Evolutionary conservation across 768 basidiomycete species (phyloP).

Genomic region (Chalciporus chontae): DNA sequence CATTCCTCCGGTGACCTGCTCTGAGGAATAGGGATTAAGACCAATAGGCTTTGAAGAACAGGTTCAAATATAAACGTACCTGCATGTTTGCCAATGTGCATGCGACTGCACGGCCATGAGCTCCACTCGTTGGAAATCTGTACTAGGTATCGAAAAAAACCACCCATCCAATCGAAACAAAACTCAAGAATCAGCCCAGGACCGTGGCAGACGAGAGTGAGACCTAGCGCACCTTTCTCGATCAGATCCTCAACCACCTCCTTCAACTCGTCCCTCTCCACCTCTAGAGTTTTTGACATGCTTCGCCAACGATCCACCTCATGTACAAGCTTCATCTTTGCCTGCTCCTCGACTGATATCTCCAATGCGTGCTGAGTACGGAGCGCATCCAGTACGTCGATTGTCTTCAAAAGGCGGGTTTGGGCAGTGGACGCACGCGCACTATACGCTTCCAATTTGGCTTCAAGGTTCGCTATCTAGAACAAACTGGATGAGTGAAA

Average conservation of each 20-base stretch:
- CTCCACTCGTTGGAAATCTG: constrained; percentile 43
- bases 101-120: constrained; percentile 44
- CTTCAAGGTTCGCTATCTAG: constrained; percentile 29
- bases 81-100: constrained; percentile 38
- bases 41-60: constrained; percentile 8
- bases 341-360: constrained; percentile 31
- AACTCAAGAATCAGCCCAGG: background rate
- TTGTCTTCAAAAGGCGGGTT: constrained; percentile 44
- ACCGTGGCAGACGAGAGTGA: background rate
- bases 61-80: constrained; percentile 34
- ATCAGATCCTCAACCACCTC: constrained; percentile 51
- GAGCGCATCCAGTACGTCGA: constrained; percentile 47
- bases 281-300: constrained; percentile 35
- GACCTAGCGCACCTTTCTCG: constrained; percentile 50
- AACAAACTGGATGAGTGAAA: background rate
- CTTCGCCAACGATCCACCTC: constrained; percentile 36
- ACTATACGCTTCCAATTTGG: constrained; percentile 33
- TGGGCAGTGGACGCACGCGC: constrained; percentile 43
- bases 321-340: constrained; percentile 33
- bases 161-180: background rate
- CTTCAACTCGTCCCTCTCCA: constrained; percentile 51
- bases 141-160: constrained; percentile 28
- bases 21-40: constrained; percentile 11
- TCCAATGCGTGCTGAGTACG: constrained; percentile 40
- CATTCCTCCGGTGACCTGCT: constrained; percentile 7